Base-by-base conservation (phyloP, 768 basidiomycete species). In the Mycena crocata region DNA sequence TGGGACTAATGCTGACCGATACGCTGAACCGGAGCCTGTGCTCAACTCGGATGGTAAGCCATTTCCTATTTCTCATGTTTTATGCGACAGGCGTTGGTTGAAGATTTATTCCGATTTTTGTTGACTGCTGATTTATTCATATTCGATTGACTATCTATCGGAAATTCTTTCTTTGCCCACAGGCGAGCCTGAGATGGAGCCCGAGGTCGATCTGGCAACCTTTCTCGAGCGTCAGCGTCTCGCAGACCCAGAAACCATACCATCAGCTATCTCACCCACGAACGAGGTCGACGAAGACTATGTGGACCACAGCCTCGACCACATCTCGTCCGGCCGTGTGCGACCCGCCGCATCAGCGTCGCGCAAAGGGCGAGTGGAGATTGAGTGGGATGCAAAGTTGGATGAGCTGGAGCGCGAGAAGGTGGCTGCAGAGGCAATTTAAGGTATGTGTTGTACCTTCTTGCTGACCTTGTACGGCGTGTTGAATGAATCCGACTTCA, bases 1-100 rank as follows among this genome's bases (percentile, higher is more conserved):
- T 19, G 88, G 83, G 5, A 84, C 90, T 5, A 94, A 95, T 73
- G 89, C 82, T 0, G 92, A 93, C 81, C 83, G 93, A 56, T 94
- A 94, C 73, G 83, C 73, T 17, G 93, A 94, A 76, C 85, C 86
- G 23, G 90, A 88, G 63, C 88, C 88, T 3, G 88, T 91, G 69
- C 78, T 92, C 26, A 89, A 86, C 72, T 89, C 90, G 2, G 91
- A 93, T 75, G 92, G 93, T 90, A 71, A 26, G 82, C 73, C n/a
- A 37, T n/a, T 32, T 49, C 13, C 24, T 28, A 45, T 14, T 42
- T 15, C 48, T 21, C 21, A 46, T 34, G n/a, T 60, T 31, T 35
- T 57, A 8, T 30, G 28, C 50, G 39, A 17, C 26, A 24, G n/a
- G n/a, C n/a, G n/a, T n/a, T n/a, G 42, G 37, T 52, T 31, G n/a